These are phyloP conservation scores for Piper longum DNA, from an alignment of 164 flowering plant species.

Conservation along the genomic window DNA sequence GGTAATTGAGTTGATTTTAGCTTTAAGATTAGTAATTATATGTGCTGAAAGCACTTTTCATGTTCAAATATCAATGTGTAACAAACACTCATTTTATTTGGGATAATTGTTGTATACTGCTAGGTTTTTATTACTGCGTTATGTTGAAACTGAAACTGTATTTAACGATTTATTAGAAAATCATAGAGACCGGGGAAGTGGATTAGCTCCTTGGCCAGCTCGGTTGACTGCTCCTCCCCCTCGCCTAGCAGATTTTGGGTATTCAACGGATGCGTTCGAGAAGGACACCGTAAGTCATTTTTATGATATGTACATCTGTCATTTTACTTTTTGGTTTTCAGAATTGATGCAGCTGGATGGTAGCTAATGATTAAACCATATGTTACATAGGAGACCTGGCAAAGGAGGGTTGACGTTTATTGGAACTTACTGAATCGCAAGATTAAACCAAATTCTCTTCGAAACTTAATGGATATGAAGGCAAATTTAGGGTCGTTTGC, in stretches of 20 bases:
- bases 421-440: conserved; percentile 56
- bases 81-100: neutral
- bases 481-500: conserved; percentile 84
- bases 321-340: neutral
- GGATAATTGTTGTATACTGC: neutral
- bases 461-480: conserved; percentile 91
- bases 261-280: conserved; percentile 44
- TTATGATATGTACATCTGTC: neutral
- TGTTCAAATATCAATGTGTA: too few species aligned
- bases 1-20: too few species aligned
- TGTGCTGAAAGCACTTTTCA: too few species aligned
- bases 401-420: conserved; percentile 46
- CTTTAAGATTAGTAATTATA: too few species aligned
- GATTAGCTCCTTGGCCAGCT: conserved; percentile 83
- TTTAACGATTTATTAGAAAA: neutral
- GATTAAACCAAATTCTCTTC: conserved; percentile 33
- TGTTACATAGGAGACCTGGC: conserved; percentile 62
- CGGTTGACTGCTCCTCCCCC: conserved; percentile 68
- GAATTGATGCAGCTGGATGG: neutral
- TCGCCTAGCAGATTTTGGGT: conserved; percentile 71
- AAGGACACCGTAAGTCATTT: conserved; percentile 25
- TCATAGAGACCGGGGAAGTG: conserved; percentile 41
- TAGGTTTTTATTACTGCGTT: too few species aligned
- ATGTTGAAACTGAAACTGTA: neutral
- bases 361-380: neutral